Base-by-base conservation (phyloP, 2,329 filamentous ascomycete genomes). In the Ascochyta viciae-villosae region DNA sequence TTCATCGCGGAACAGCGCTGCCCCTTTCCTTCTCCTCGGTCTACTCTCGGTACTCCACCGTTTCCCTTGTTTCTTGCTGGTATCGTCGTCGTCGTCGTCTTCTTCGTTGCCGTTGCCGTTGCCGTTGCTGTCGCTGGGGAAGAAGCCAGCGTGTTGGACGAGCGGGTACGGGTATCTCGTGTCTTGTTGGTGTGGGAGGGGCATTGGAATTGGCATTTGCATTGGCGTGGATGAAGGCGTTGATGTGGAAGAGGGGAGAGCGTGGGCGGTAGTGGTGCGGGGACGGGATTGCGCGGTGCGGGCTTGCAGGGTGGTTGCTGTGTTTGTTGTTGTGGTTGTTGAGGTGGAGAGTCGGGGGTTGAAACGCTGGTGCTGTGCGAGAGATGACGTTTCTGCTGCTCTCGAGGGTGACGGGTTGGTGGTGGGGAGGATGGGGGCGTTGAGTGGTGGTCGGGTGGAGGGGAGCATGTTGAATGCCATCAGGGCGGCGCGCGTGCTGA, bases 1-100 rank as follows among this genome's bases (percentile, higher is more conserved):
- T 72, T 94, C 89, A 24, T 80, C 78, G 29, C 78, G 71, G 6
- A 89, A 82, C 4, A 85, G 71, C 1, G 73, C 72, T 50, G 0
- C 58, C 71, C 22, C 43, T 72, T 53, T 73, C 78, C 44, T 72
- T 53, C 74, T 78, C 46, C 77, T 71, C 51, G 59, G 72, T 64
- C 68, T 65, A 65, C 71, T 63, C 35, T 53, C 58, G 24, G 53
- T 64, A 29, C 66, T 74, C 65, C 70, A 44, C 74, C 72, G 2
- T 6, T 31, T 19, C 15, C 31, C 43, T 8, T 37, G 34, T 6
- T 8, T 31, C 19, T 33, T 34, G 2, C 6, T 76, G 58, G 64
- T 76, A 52, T 64, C 61, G 68, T 71, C 61, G 59, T 63, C 45
- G 59, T 71, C 44, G 35, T 50, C 29, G 57, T 60, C 6, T 41